Percentiles rank a stretch among this genome's conserved stretches.
phyloP scores from a whole-genome alignment of 306 rosid species.

The Medicago ruthenica region DNA sequence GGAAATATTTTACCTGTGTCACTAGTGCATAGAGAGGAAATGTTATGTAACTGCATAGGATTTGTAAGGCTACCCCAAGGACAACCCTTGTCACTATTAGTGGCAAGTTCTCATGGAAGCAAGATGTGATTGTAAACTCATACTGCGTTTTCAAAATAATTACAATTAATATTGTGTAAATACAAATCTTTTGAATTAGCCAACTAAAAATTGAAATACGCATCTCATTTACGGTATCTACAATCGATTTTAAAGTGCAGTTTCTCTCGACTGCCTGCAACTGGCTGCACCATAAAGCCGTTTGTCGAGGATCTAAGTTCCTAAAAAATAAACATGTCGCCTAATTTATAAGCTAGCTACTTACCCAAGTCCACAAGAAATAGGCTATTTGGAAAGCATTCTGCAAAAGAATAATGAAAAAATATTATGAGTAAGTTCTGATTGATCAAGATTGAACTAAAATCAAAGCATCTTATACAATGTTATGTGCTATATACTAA shows the following conservation, averaged over 20 bases:
- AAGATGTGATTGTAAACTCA: conserved; percentile 59
- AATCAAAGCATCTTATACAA: too few relatives aligned
- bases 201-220: background rate
- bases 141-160: conserved; percentile 45
- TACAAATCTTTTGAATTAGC: background rate
- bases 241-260: background rate
- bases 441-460: background rate
- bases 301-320: background rate
- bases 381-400: conserved; percentile 71
- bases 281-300: background rate
- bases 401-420: conserved; percentile 41
- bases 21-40: conserved; percentile 70
- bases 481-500: background rate
- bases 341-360: background rate
- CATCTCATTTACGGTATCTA: background rate
- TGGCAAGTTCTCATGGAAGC: conserved; percentile 66
- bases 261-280: background rate
- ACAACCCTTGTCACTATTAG: conserved; percentile 50
- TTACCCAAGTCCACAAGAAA: conserved; percentile 65
- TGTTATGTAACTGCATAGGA: conserved; percentile 71
- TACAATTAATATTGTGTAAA: background rate
- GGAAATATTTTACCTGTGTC: conserved; percentile 55
- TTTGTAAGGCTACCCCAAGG: conserved; percentile 61
- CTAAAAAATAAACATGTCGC: background rate
- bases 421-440: background rate